phyloP scores from a whole-genome alignment of 2,329 filamentous ascomycete genomes.

The Cordyceps fumosorosea region DNA sequence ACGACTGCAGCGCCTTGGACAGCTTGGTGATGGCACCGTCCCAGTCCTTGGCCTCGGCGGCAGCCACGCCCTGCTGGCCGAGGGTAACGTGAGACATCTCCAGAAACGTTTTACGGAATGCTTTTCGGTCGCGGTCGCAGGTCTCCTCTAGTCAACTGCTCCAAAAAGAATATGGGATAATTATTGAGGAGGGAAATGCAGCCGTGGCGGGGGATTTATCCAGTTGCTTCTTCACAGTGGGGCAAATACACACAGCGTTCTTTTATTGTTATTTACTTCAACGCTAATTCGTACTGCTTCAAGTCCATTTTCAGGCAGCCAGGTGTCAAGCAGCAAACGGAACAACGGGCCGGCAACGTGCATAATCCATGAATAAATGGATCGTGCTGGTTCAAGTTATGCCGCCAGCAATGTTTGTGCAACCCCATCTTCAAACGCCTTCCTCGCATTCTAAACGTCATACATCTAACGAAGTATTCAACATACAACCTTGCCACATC shows the following conservation, averaged over 20 bases:
- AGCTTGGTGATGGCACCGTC: slow-evolving; percentile 61
- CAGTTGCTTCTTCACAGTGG: not conserved
- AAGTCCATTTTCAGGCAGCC: not conserved
- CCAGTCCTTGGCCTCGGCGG: slow-evolving; percentile 59
- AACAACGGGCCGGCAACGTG: too few relatives aligned
- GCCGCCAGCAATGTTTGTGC: too few relatives aligned
- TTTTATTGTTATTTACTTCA: not conserved
- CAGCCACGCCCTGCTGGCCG: slow-evolving; percentile 57
- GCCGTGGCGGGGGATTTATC: not conserved
- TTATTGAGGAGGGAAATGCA: too few relatives aligned
- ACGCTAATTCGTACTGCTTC: too few relatives aligned
- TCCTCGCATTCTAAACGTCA: too few relatives aligned
- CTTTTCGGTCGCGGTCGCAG: not conserved
- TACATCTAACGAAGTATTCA: not conserved
- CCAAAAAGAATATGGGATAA: not conserved
- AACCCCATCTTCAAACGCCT: too few relatives aligned
- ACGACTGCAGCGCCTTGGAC: slow-evolving; percentile 58
- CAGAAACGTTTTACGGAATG: not conserved
- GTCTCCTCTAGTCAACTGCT: not conserved
- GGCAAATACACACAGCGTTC: not conserved
- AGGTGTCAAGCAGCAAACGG: not conserved
- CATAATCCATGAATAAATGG: too few relatives aligned
- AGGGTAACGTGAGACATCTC: slow-evolving; percentile 45
- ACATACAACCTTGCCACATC: not conserved
- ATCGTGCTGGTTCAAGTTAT: too few relatives aligned